Conservation (phyloP, 306 rosid genomes). For the Vicia villosa region DNA sequence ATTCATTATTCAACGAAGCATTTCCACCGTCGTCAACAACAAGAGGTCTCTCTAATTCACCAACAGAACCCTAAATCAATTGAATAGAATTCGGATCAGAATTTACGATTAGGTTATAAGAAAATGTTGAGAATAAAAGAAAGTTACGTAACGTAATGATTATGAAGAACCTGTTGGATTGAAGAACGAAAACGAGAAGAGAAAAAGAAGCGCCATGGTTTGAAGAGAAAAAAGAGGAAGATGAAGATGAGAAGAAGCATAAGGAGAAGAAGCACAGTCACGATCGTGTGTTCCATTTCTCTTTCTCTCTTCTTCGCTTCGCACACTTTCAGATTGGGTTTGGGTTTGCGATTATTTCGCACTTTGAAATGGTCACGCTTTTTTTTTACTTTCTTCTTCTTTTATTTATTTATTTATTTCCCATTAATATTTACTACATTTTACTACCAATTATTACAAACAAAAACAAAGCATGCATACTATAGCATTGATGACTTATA, state of each 20-base stretch:
- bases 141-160: neutral
- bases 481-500: no score
- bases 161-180: conserved; percentile 40
- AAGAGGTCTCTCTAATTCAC: conserved; percentile 86
- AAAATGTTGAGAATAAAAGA: neutral
- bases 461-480: neutral
- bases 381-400: neutral
- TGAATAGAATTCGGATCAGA: conserved; percentile 15
- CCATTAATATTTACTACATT: neutral
- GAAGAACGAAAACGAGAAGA: conserved; percentile 51
- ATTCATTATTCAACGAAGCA: conserved; percentile 44
- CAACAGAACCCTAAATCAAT: conserved; percentile 47
- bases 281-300: conserved; percentile 68
- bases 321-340: conserved; percentile 42
- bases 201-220: conserved; percentile 94
- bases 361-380: conserved; percentile 73
- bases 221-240: conserved; percentile 70
- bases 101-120: conserved; percentile 24
- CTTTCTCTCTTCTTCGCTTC: conserved; percentile 48
- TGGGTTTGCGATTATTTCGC: conserved; percentile 82
- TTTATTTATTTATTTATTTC: neutral
- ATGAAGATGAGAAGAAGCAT: conserved; percentile 83
- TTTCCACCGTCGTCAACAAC: conserved; percentile 50
- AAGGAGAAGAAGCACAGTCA: conserved; percentile 64
- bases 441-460: neutral